A percentile compares a stretch with the other conserved stretches of the same genome.
Evolutionary conservation across 2,329 filamentous ascomycete genomes (phyloP).

Genomic region (Alternaria sp.): DNA sequence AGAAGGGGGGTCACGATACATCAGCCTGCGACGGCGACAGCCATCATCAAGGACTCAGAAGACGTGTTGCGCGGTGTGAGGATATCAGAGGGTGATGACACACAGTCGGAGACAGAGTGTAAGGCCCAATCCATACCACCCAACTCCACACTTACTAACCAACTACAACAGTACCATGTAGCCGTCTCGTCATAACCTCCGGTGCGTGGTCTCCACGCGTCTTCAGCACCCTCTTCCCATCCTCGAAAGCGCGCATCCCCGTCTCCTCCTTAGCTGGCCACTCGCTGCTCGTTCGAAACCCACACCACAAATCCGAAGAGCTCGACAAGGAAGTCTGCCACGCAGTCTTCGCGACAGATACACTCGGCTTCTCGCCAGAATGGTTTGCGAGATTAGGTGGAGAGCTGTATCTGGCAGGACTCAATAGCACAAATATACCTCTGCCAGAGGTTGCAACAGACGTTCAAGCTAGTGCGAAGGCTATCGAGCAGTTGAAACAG

Average conservation of each 20-base stretch:
- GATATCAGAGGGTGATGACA: slow-evolving; percentile 13
- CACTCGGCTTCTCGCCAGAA: slow-evolving; percentile 69
- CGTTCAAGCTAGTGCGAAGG: slow-evolving; percentile 54
- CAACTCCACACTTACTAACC: slow-evolving; percentile 15
- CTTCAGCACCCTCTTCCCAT: slow-evolving; percentile 69
- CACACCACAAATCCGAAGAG: slow-evolving; percentile 56
- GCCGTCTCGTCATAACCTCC: slow-evolving; percentile 69
- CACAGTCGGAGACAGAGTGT: slow-evolving; percentile 13
- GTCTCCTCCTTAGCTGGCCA: slow-evolving; percentile 72
- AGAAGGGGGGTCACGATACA: slow-evolving; percentile 69
- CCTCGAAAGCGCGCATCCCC: slow-evolving; percentile 60
- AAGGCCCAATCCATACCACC: background rate
- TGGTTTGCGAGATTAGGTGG: slow-evolving; percentile 71
- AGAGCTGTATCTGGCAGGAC: slow-evolving; percentile 74
- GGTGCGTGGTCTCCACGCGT: slow-evolving; percentile 75
- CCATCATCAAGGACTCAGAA: slow-evolving; percentile 58
- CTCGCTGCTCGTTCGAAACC: slow-evolving; percentile 70
- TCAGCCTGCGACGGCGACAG: slow-evolving; percentile 65
- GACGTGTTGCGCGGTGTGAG: slow-evolving; percentile 61
- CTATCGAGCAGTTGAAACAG: slow-evolving; percentile 59
- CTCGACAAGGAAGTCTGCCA: slow-evolving; percentile 63
- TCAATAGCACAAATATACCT: slow-evolving; percentile 68
- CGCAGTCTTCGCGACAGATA: slow-evolving; percentile 70
- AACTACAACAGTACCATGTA: slow-evolving; percentile 62
- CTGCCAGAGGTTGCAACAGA: slow-evolving; percentile 65